These are phyloP conservation scores for Pulicaria dysenterica DNA, from an alignment of 129 eudicot genomes.

Conservation along the genomic window DNA sequence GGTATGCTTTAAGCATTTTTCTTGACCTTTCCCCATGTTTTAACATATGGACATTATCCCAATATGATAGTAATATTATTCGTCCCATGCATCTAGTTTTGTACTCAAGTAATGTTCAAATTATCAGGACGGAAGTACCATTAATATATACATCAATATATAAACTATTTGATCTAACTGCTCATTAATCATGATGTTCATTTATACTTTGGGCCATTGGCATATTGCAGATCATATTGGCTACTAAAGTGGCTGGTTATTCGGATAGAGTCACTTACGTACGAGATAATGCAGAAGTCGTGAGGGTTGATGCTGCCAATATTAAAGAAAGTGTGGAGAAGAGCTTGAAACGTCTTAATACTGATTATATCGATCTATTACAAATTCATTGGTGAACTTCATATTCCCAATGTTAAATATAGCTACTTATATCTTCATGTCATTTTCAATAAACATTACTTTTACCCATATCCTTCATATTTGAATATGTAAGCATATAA, in stretches of 20 bases:
- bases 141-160: too few relatives aligned
- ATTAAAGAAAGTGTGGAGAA: slow-evolving; percentile 94
- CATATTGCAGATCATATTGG: slow-evolving; percentile 61
- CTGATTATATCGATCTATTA: slow-evolving; percentile 89
- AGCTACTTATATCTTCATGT: neutral
- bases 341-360: slow-evolving; percentile 82
- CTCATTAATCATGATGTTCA: neutral
- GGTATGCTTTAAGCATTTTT: neutral
- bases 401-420: neutral
- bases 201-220: slow-evolving; percentile 7
- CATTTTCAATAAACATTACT: neutral
- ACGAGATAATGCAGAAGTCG: slow-evolving; percentile 68
- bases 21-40: too few relatives aligned
- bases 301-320: slow-evolving; percentile 91
- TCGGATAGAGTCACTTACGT: slow-evolving; percentile 66
- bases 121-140: too few relatives aligned
- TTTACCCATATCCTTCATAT: neutral
- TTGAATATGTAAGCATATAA: neutral
- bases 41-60: too few relatives aligned
- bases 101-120: too few relatives aligned
- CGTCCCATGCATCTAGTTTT: too few relatives aligned
- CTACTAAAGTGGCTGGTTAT: slow-evolving; percentile 91
- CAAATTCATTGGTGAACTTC: slow-evolving; percentile 92
- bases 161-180: too few relatives aligned
- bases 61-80: too few relatives aligned